A percentile compares a stretch with the other conserved stretches of the same genome.
Conservation (phyloP, 768 basidiomycete genomes). For the Russula sp. region DNA sequence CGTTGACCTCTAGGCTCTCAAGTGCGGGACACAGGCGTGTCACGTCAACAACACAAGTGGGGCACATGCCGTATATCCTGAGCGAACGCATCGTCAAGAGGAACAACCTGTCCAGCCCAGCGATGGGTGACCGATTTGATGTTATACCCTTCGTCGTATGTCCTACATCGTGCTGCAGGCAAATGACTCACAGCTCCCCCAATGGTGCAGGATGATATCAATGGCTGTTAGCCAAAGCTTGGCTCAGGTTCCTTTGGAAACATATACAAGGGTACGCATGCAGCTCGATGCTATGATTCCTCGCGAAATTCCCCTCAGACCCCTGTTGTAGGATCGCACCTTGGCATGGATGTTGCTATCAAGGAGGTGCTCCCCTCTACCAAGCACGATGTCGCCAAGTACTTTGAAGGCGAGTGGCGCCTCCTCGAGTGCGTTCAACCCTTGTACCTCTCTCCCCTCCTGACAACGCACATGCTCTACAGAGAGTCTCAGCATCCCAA, state of each 20-base stretch:
- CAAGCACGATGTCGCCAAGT: constrained; percentile 93
- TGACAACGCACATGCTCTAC: neutral
- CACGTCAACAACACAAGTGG: too few relatives aligned
- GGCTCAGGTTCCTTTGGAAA: constrained; percentile 92
- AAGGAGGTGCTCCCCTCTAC: constrained; percentile 91
- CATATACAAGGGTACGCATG: constrained; percentile 68
- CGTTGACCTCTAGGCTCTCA: too few relatives aligned
- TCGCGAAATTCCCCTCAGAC: neutral
- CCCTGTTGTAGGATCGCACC: constrained; percentile 57
- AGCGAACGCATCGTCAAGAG: too few relatives aligned
- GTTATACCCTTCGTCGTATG: constrained; percentile 79
- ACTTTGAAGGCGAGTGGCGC: constrained; percentile 98
- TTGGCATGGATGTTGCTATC: constrained; percentile 94
- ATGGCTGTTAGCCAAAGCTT: constrained; percentile 80
- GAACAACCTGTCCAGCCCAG: neutral
- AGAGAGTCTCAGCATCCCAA: constrained; percentile 86
- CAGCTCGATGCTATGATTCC: constrained; percentile 24
- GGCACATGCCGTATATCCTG: too few relatives aligned
- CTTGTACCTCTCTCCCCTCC: constrained; percentile 8
- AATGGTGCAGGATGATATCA: constrained; percentile 63
- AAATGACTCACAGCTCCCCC: neutral
- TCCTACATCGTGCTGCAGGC: constrained; percentile 3
- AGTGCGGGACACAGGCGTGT: too few relatives aligned
- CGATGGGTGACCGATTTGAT: constrained; percentile 68
- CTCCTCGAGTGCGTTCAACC: constrained; percentile 66